Conservation (phyloP, 352 stramenopile species). For the Phytopythium helicoides region DNA sequence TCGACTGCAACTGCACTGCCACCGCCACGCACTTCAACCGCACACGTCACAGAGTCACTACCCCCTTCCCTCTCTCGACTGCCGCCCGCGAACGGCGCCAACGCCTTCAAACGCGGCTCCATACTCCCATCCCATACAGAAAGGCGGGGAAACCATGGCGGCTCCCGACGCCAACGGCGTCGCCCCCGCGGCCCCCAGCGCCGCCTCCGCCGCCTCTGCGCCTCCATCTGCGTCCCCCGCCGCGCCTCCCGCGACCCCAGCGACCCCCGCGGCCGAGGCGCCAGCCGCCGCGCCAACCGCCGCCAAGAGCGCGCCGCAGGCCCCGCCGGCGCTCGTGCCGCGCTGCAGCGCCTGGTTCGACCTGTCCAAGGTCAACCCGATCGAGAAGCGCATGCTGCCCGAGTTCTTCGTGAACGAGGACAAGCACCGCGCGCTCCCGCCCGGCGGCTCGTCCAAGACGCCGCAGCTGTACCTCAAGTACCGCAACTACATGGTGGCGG, state of each 20-base stretch:
- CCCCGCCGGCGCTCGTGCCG: conserved; percentile 47
- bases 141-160: not conserved
- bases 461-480: conserved; percentile 80
- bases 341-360: conserved; percentile 79
- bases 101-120: too few relatives aligned
- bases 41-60: too few relatives aligned
- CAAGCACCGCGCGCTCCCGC: conserved; percentile 7
- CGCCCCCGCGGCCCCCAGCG: not conserved
- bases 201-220: too few relatives aligned
- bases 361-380: conserved; percentile 70
- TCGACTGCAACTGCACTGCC: too few relatives aligned
- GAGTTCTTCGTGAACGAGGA: conserved; percentile 65
- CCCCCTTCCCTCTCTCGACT: too few relatives aligned
- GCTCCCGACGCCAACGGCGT: not conserved
- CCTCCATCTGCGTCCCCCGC: not conserved
- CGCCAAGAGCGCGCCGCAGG: conserved; percentile 13
- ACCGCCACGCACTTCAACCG: too few relatives aligned
- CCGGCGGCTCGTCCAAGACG: conserved; percentile 41
- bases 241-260: not conserved
- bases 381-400: conserved; percentile 82
- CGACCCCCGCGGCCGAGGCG: not conserved
- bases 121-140: too few relatives aligned
- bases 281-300: not conserved
- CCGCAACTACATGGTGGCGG: conserved; percentile 86
- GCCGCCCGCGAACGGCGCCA: too few relatives aligned